Evolutionary conservation across 83 land plant genomes (phyloP), one percentile per base, ranked within the genome.

Genomic region (Thuja plicata): DNA sequence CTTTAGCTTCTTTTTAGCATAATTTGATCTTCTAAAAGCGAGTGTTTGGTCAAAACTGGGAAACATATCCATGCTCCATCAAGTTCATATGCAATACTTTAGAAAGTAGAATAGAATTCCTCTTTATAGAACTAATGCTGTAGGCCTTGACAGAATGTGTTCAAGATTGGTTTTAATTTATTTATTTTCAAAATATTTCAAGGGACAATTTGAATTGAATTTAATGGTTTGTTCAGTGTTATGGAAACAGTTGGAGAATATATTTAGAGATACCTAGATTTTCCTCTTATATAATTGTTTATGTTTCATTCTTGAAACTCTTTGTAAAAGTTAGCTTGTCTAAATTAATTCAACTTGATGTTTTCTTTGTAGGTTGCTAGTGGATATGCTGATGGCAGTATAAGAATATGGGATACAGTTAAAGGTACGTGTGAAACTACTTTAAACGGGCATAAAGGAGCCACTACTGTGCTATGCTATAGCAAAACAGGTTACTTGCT

Each of bases 351-450:
- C 45, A 38, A 21, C 5, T 35, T 30, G 1, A 50, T 80, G 38
- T 88, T 54, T 76, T 37, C 7, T 35, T 91, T 85, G 87, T 89
- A 98, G 99, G 90, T 96, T 52, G 99, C 99, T 3, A 91, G 95
- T 90, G 99, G 99, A 17, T 95, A 98, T 87, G 92, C 94, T 8
- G 98, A 98, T 93, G 99, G 99, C 48, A 94, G 96, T 88, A 92
- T 96, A 35, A 94, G 96, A 88, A 92, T 98, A 27, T 98, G 99
- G 99, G 97, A 98, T 79, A 86, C 85, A 37, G 91, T 94, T 3
- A 94, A 93, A 74, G 98, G 99, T 46, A 91, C 92, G 2, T 97
- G 98, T 87, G 98, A 97, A 87, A 93, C 96, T 19, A 96, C 96
- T 9, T 88, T 98, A 60, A 95, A 93, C 91, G 98, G 99, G 34